Evolutionary conservation across 331 rosid genomes (phyloP), one percentile per base, ranked within the genome.

Genomic region (Cydonia oblonga): DNA sequence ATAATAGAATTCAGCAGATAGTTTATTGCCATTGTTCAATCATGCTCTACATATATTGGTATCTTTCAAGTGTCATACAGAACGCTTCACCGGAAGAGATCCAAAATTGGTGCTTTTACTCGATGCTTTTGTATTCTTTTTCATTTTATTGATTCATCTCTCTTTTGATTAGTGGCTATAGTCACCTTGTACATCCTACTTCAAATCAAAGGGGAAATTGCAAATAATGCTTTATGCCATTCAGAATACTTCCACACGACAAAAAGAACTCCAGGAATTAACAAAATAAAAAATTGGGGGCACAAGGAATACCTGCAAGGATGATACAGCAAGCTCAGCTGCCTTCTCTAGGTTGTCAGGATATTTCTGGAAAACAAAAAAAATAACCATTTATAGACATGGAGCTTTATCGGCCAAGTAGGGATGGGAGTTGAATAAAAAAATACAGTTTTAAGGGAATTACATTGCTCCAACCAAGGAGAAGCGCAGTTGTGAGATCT

Each of bases 381-480:
- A 44, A 70, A 69, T 66, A 38, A 58, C 25, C 64, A 70, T 38
- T 68, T 73, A 73, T 66, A 32, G 66, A 38, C 74, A 82, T n/a
- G 68, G 40, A 66, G 18, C 22, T 59, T 62, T 71, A 74, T 15
- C 22, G 14, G 35, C 49, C 30, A 66, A 24, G 69, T 16, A 25
- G 40, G 25, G 38, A 14, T 68, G 80, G 63, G 38, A 64, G 69
- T 61, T n/a, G 3, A 40, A 54, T 64, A 28, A 71, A 58, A 78
- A 83, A 63, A 42, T 71, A 62, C 8, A 20, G 59, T 40, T 35
- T 83, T 79, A 78, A 58, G 72, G 70, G 78, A 38, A 71, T 77
- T 92, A 92, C 96, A 83, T 92, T 92, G 86, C 96, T 90, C 96
- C 96, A 90, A 79, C 96, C 98, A 72, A 92, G 96, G 51, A 90